Conservation (phyloP, 352 stramenopile genomes). For the Phytopythium aichiense region DNA sequence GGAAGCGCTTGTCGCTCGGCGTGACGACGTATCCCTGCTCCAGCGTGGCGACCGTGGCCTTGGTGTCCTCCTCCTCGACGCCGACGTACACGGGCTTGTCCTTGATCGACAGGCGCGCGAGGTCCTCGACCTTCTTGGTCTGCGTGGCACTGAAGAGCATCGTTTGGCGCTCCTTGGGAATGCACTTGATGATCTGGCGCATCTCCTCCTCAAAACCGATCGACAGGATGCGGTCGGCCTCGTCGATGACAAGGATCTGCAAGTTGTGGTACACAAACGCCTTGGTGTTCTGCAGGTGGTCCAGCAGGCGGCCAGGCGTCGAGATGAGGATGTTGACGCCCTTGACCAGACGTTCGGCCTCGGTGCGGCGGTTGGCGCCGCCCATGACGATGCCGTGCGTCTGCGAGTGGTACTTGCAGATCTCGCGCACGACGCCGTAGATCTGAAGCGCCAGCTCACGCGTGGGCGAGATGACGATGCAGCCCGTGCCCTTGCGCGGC, state of each 20-base stretch:
- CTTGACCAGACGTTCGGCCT: conserved; percentile 93
- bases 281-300: conserved; percentile 98
- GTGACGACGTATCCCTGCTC: conserved; percentile 99
- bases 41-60: conserved; percentile 92
- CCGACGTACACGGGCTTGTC: conserved; percentile 97
- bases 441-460: conserved; percentile 98
- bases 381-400: conserved; percentile 98
- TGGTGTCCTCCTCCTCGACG: conserved; percentile 88
- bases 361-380: conserved; percentile 95
- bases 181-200: conserved; percentile 96
- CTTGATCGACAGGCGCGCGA: conserved; percentile 91
- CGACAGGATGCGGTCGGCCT: conserved; percentile 98
- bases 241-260: conserved; percentile 97
- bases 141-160: conserved; percentile 99
- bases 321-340: conserved; percentile 98
- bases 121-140: conserved; percentile 98
- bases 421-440: conserved; percentile 97
- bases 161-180: conserved; percentile 97
- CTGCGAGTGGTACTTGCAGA: conserved; percentile 93
- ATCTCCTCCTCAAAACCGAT: conserved; percentile 99
- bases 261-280: conserved; percentile 96
- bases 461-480: conserved; percentile 97
- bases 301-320: conserved; percentile 96
- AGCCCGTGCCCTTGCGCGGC: conserved; percentile 94
- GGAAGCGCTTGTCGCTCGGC: conserved; percentile 96